A percentile compares a stretch with the other conserved stretches of the same genome.
Evolutionary conservation across 371 early-diverging fungal genomes (phyloP).

Genomic region (Actinomortierella ambigua): DNA sequence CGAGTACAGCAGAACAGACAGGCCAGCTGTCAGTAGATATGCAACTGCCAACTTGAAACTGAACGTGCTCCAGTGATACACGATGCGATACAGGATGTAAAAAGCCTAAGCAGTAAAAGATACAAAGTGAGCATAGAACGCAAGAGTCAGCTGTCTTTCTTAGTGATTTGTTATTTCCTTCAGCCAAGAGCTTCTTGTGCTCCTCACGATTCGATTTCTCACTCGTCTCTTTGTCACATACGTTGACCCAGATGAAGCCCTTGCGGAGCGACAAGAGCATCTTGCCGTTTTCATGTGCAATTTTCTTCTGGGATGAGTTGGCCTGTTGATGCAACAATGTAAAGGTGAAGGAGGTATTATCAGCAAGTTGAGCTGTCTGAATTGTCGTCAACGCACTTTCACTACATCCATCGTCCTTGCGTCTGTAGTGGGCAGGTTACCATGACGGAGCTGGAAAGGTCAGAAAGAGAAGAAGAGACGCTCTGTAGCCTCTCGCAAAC

Average conservation of each 20-base stretch:
- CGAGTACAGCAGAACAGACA: conserved; percentile 58
- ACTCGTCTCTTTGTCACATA: conserved; percentile 48
- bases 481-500: no score
- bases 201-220: no score
- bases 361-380: no score
- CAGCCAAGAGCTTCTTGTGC: no score
- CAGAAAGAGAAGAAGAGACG: no score
- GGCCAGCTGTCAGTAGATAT: conserved; percentile 55
- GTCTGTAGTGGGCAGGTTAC: no score
- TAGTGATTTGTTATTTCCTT: no score
- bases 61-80: conserved; percentile 61
- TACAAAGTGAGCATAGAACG: background rate
- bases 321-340: conserved; percentile 54
- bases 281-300: conserved; percentile 67
- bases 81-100: conserved; percentile 61
- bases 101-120: conserved; percentile 42
- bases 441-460: no score
- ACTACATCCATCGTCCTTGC: no score
- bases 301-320: conserved; percentile 78
- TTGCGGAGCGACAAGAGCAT: conserved; percentile 63
- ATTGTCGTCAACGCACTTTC: no score
- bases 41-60: conserved; percentile 49
- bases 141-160: no score
- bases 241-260: conserved; percentile 70
- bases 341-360: no score